Percentiles rank a stretch among this genome's conserved stretches.
Conservation (phyloP, 2,329 filamentous ascomycete species). For the Cladophialophora chaetospira region DNA sequence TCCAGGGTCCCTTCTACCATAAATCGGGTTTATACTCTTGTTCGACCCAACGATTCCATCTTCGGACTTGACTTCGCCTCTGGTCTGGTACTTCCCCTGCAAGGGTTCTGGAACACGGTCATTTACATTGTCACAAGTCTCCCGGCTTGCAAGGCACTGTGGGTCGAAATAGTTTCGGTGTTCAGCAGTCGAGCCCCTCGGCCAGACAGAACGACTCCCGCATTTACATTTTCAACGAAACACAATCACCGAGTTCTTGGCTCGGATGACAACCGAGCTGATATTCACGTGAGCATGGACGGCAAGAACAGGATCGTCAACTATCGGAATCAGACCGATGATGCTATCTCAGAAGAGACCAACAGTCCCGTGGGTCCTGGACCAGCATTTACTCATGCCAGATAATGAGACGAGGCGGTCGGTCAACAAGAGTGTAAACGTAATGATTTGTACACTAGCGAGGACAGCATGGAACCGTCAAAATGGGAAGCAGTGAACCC, state of each 20-base stretch:
- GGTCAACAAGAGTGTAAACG: neutral
- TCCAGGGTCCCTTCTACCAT: constrained; percentile 65
- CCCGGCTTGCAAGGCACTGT: constrained; percentile 57
- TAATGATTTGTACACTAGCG: constrained; percentile 2
- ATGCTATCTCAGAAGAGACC: neutral
- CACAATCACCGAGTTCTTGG: constrained; percentile 7
- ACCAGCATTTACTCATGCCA: constrained; percentile 1
- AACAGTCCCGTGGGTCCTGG: neutral
- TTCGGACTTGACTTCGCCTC: constrained; percentile 69
- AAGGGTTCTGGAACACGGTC: constrained; percentile 81
- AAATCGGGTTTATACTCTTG: constrained; percentile 73
- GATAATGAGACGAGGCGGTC: neutral
- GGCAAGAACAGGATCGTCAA: constrained; percentile 11
- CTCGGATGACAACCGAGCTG: constrained; percentile 13
- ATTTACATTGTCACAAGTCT: constrained; percentile 75
- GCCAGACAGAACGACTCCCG: constrained; percentile 4
- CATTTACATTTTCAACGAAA: neutral
- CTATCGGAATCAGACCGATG: constrained; percentile 11
- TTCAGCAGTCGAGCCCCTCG: neutral
- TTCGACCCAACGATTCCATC: constrained; percentile 54
- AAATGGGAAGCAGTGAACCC: neutral
- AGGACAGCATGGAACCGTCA: neutral
- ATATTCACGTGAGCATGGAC: constrained; percentile 15
- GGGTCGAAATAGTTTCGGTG: constrained; percentile 6
- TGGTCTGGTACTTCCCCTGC: constrained; percentile 74